These are phyloP conservation scores for Mycena vulgaris DNA, from an alignment of 768 basidiomycete species.

Conservation along the genomic window DNA sequence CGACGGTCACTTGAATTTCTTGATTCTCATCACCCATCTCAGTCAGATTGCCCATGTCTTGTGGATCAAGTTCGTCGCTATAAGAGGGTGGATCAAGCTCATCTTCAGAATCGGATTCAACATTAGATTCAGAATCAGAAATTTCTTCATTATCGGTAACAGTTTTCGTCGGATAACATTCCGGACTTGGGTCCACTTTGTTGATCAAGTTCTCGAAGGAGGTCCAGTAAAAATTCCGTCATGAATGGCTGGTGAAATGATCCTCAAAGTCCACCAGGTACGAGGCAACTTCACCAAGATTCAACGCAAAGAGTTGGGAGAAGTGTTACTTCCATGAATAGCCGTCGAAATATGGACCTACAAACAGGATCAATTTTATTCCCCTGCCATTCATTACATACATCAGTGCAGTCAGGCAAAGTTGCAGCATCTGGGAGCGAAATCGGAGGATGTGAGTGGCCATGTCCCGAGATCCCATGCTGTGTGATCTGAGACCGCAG, in stretches of 20 bases:
- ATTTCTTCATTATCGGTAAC: not conserved
- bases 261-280: slow-evolving; percentile 46
- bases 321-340: no score
- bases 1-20: slow-evolving; percentile 28
- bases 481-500: no score
- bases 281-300: slow-evolving; percentile 34
- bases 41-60: not conserved
- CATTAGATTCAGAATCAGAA: not conserved
- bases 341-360: slow-evolving; percentile 16
- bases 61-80: not conserved
- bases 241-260: slow-evolving; percentile 48
- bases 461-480: no score
- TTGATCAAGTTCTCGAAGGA: slow-evolving; percentile 22
- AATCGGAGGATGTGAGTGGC: no score
- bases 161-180: slow-evolving; percentile 4
- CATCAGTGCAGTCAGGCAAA: no score
- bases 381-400: no score
- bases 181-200: slow-evolving; percentile 17
- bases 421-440: no score
- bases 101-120: not conserved
- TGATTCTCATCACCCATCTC: slow-evolving; percentile 30
- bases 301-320: no score
- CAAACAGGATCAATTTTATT: not conserved
- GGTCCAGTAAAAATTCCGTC: slow-evolving; percentile 44
- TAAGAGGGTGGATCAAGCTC: not conserved